Percentiles rank a stretch among this genome's conserved stretches.
phyloP scores from a whole-genome alignment of 2,329 filamentous ascomycete species.

The Clonostachys rosea region DNA sequence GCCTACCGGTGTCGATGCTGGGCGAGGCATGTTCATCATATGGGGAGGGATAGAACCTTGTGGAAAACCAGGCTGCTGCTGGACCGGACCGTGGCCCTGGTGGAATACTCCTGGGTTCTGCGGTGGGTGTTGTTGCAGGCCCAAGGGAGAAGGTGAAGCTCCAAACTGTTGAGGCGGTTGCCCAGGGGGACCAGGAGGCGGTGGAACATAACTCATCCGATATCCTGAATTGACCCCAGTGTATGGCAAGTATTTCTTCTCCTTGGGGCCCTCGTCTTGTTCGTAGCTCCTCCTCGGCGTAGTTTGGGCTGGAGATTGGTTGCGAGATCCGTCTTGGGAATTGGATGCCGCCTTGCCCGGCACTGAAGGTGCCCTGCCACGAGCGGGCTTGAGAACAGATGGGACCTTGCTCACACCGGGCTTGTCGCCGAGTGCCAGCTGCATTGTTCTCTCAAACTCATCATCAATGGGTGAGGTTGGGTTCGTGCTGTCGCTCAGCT shows the following conservation, averaged over 20 bases:
- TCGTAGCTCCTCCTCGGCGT: not conserved
- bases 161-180: not conserved
- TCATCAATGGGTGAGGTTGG: not conserved
- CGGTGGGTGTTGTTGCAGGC: not conserved
- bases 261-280: not conserved
- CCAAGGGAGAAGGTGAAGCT: not conserved
- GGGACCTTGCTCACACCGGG: slow-evolving; percentile 5
- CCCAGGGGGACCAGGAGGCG: no score
- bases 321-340: no score
- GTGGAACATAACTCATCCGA: no score
- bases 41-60: not conserved
- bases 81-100: not conserved
- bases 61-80: not conserved
- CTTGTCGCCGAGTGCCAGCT: not conserved
- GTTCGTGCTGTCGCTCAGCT: not conserved
- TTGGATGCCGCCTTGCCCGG: not conserved
- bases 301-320: not conserved
- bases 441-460: not conserved
- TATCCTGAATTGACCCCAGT: not conserved
- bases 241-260: not conserved
- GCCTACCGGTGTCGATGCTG: no score
- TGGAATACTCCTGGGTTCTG: not conserved
- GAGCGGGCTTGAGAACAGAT: slow-evolving; percentile 6
- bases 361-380: slow-evolving; percentile 5
- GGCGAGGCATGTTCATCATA: not conserved